These are phyloP conservation scores for Arthrobotrys megalospora DNA, from an alignment of 2,329 filamentous ascomycete species.

Conservation along the genomic window DNA sequence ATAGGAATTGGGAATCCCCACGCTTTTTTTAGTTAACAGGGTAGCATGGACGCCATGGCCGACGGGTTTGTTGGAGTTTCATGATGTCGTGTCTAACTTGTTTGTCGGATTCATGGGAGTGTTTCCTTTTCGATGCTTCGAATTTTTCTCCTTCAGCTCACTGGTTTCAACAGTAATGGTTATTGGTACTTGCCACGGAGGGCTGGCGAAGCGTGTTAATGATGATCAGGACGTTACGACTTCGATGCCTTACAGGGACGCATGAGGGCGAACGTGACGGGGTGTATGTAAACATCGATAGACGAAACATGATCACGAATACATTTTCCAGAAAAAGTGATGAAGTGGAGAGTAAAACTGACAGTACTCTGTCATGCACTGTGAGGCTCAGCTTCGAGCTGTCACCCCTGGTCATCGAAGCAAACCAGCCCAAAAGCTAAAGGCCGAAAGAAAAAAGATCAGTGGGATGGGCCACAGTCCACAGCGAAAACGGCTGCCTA, in stretches of 20 bases:
- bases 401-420: constrained; percentile 30
- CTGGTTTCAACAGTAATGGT: not conserved
- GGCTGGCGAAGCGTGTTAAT: constrained; percentile 11
- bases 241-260: constrained; percentile 46
- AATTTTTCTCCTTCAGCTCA: constrained; percentile 9
- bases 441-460: constrained; percentile 34
- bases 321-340: constrained; percentile 45
- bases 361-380: not conserved
- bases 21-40: constrained; percentile 2
- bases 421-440: constrained; percentile 13
- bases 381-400: constrained; percentile 35
- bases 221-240: constrained; percentile 1
- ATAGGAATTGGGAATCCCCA: constrained; percentile 3
- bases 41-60: constrained; percentile 20
- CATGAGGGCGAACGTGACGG: constrained; percentile 24
- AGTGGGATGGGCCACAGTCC: not conserved
- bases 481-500: constrained; percentile 51
- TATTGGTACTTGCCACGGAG: constrained; percentile 1
- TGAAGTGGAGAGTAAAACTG: constrained; percentile 26
- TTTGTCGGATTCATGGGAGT: constrained; percentile 29
- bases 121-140: not conserved
- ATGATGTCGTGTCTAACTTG: constrained; percentile 28
- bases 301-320: constrained; percentile 42
- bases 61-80: constrained; percentile 31
- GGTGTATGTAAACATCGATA: constrained; percentile 27